A percentile compares a stretch with the other conserved stretches of the same genome.
Conservation (phyloP, 169 alveolate species). For the Eimeria tenella region DNA sequence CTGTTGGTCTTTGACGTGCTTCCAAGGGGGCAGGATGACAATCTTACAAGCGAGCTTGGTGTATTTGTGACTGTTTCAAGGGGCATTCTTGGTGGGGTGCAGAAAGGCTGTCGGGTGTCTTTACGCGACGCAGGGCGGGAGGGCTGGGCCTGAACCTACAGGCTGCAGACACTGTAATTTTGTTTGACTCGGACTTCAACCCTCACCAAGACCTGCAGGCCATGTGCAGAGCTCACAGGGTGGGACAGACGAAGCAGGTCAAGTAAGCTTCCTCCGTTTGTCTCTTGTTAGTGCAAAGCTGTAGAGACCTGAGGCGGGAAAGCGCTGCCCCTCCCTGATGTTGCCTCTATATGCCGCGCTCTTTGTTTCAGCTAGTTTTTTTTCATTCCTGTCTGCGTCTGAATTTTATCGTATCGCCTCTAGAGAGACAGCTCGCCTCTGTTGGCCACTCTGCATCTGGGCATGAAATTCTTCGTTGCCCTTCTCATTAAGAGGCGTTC, state of each 20-base stretch:
- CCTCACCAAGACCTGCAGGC: conserved; percentile 94
- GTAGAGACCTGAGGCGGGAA: too few relatives aligned
- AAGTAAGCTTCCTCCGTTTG: background rate
- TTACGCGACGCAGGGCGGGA: conserved; percentile 84
- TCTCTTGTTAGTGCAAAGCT: background rate
- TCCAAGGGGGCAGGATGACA: too few relatives aligned
- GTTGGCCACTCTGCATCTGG: too few relatives aligned
- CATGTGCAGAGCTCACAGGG: conserved; percentile 95
- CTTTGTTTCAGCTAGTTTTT: background rate
- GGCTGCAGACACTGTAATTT: conserved; percentile 97
- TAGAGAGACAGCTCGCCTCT: too few relatives aligned
- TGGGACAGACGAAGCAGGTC: conserved; percentile 96
- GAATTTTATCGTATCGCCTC: background rate
- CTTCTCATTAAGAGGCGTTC: too few relatives aligned
- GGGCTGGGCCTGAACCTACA: conserved; percentile 96
- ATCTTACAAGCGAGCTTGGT: too few relatives aligned
- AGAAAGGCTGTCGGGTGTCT: background rate
- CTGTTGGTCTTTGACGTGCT: too few relatives aligned
- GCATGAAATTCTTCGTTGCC: too few relatives aligned
- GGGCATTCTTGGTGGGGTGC: too few relatives aligned
- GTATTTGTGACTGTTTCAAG: background rate
- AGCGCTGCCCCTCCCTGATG: too few relatives aligned
- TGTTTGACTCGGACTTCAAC: conserved; percentile 97
- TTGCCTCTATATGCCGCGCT: background rate
- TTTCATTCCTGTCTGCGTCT: background rate